These are phyloP conservation scores for Lyophyllum atratum DNA, from an alignment of 768 basidiomycete genomes.

Conservation along the genomic window DNA sequence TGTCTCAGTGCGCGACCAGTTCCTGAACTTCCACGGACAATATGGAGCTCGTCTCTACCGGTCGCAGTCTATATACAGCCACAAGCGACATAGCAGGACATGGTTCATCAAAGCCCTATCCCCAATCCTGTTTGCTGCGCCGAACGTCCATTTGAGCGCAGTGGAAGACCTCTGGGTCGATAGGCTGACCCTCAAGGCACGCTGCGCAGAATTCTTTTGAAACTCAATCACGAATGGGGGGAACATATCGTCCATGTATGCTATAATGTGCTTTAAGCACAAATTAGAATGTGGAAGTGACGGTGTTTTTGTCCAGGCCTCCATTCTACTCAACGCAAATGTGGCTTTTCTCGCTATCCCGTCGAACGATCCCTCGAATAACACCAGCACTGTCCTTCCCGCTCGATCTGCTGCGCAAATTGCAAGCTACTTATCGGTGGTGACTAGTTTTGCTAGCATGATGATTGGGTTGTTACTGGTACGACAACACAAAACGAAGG, in stretches of 20 bases:
- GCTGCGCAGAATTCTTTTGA: conserved; percentile 42
- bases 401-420: conserved; percentile 33
- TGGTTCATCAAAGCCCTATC: conserved; percentile 35
- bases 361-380: conserved; percentile 39
- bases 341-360: conserved; percentile 51
- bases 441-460: conserved; percentile 42
- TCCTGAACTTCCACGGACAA: conserved; percentile 46
- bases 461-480: conserved; percentile 44
- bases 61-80: conserved; percentile 29
- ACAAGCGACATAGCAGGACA: conserved; percentile 25
- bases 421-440: conserved; percentile 44
- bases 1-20: conserved; percentile 21
- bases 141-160: conserved; percentile 39
- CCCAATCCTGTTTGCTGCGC: conserved; percentile 46
- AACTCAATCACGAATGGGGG: conserved; percentile 39
- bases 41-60: conserved; percentile 41
- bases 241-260: conserved; percentile 47
- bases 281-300: too few species aligned
- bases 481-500: conserved; percentile 39
- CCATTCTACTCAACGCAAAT: conserved; percentile 50
- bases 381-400: conserved; percentile 7
- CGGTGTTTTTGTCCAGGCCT: conserved; percentile 32
- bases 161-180: conserved; percentile 54
- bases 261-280: neutral
- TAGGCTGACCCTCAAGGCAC: conserved; percentile 32